Base-by-base conservation (phyloP, 2,329 filamentous ascomycete genomes). In the Nigrospora osmanthi region DNA sequence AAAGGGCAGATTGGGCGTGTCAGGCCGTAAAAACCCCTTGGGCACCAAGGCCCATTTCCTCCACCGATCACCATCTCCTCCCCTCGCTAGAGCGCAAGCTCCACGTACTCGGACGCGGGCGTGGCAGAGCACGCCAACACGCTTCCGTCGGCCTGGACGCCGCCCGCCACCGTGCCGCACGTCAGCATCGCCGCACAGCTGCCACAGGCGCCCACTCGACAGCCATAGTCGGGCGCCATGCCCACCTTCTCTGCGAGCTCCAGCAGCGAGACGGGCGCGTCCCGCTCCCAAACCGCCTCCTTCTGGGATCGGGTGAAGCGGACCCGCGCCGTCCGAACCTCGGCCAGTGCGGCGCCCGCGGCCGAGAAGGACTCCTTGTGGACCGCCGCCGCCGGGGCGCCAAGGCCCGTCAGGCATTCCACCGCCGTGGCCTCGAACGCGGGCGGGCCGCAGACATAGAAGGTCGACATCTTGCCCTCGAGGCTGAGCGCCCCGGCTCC, bases 171-270 rank as follows among this genome's bases (percentile, higher is more conserved):
- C 17, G 44, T 42, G 12, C 53, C 53, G 45, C 53, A 50, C 16
- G 38, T 48, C 4, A 58, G 41, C 47, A 43, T 50, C 12, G 49
- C 46, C 11, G 50, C 54, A 40, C 55, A 57, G 44, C 50, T 54
- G 13, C 51, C 53, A 33, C 53, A 56, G 5, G 50, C 47, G 11
- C 54, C 54, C 16, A 49, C 46, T 11, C 55, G 48, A 40, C 55
- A 56, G 7, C 53, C 54, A 37, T 51, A 51, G 37, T 58, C 55
- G 2, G 55, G 54, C 14, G 50, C 46, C 35, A 56, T 42, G n/a
- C 55, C 52, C 39, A 51, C 13, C 6, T 49, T 49, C 47, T 58
- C 54, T 30, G 55, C 53, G 13, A 58, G 46, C 38, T 57, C 54
- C 17, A 56, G 40, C 36, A 58, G 45, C 12, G 52, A 53, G 38